Evolutionary conservation across 2,329 filamentous ascomycete genomes (phyloP), one percentile per base, ranked within the genome.

Genomic region (Aspergillus japonicus): DNA sequence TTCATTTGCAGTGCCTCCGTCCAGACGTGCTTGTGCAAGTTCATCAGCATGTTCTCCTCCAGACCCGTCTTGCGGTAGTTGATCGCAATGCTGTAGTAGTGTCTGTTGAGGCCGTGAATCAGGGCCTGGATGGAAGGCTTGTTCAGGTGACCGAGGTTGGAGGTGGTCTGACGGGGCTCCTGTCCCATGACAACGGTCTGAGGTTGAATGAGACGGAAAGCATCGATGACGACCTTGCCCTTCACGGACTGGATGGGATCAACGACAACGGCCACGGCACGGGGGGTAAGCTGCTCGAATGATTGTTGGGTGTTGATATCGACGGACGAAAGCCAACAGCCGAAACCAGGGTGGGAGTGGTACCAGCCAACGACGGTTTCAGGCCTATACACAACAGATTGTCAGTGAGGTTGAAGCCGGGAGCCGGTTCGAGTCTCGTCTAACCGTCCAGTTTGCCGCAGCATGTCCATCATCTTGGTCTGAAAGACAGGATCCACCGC

Each of bases 401-500:
- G 21, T 66, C 49, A 69, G 64, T 56, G 50, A 42, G 29, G n/a
- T 39, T 12, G 29, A 42, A 1, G 24, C 50, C 16, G 23, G 49
- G 26, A 10, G 14, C n/a, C 14, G 33, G 3, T 21, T 33, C 10
- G 50, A 54, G 64, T 8, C 39, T 44, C 4, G 39, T 35, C 85
- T 70, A 82, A 96, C 92, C 95, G 86, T 80, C 95, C 95, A 60
- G 95, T 99, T 83, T 99, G 95, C 73, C 91, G 86, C 75, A 99
- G 83, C 95, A 99, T 98, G 76, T 99, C 95, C 95, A 99, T 99
- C 95, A 99, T 99, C 85, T 97, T 99, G 72, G 92, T 97, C 82
- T 99, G 95, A 78, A 99, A 99, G 35, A 99, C 95, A 10, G 93
- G 92, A 75, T 99, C 95, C 64, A 99, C 95, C 54, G 95, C 96